A percentile compares a stretch with the other conserved stretches of the same genome.
Evolutionary conservation across 257 asterid genomes (phyloP).

Genomic region (Nicotiana paniculata): DNA sequence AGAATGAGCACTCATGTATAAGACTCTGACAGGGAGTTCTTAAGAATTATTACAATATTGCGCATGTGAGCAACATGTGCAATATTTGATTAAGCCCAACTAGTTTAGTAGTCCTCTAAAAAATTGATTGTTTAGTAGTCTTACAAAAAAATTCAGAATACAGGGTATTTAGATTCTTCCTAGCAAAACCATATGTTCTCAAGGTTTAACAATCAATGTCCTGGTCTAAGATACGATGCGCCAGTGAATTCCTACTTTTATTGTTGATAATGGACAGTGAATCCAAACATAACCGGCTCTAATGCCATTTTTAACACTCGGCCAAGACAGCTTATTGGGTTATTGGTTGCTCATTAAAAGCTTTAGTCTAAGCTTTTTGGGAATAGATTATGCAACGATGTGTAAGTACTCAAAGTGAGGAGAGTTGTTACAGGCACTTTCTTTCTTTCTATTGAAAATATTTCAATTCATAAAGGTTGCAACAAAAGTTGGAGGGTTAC

Average conservation of each 20-base stretch:
- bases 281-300: background rate
- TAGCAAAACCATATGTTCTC: constrained; percentile 2
- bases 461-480: background rate
- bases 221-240: background rate
- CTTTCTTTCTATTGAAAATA: background rate
- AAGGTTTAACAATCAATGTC: background rate
- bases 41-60: background rate
- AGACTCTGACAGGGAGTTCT: background rate
- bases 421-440: background rate
- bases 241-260: background rate
- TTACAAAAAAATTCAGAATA: background rate
- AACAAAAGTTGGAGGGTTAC: background rate
- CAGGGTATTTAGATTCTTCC: background rate
- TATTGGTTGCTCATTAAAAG: constrained; percentile 3
- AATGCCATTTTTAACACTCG: background rate
- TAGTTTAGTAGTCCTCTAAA: background rate
- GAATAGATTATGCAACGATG: background rate
- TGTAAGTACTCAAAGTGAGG: background rate
- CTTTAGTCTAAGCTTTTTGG: background rate
- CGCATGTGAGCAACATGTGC: background rate
- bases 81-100: background rate
- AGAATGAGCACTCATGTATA: background rate
- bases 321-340: background rate
- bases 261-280: background rate
- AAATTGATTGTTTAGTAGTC: background rate